phyloP scores from a whole-genome alignment of 208 protist genomes.

The Zelonia costaricensis region DNA sequence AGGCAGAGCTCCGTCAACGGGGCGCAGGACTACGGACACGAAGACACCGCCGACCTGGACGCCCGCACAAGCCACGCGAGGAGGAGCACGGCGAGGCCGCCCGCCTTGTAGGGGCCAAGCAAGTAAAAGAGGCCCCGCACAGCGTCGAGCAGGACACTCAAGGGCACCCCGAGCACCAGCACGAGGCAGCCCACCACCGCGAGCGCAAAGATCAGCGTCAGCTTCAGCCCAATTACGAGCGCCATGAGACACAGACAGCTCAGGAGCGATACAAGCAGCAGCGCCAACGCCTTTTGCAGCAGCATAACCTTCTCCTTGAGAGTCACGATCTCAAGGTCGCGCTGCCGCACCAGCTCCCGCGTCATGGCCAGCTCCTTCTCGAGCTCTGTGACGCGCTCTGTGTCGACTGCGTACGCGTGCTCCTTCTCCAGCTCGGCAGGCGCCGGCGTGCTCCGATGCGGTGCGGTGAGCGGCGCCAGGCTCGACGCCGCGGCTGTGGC shows the following conservation, averaged over 20 bases:
- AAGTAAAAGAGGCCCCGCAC: constrained; percentile 53
- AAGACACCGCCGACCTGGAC: constrained; percentile 9
- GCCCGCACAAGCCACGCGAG: constrained; percentile 34
- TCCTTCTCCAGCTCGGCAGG: constrained; percentile 16
- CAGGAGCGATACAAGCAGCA: constrained; percentile 49
- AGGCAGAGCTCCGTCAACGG: too few relatives aligned
- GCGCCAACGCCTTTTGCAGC: constrained; percentile 61
- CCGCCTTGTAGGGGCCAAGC: constrained; percentile 51
- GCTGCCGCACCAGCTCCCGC: constrained; percentile 24
- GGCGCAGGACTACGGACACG: constrained; percentile 29
- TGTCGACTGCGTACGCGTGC: constrained; percentile 10
- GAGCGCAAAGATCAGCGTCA: constrained; percentile 42
- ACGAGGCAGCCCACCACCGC: constrained; percentile 27
- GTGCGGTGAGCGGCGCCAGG: background rate
- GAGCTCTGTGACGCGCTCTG: constrained; percentile 10
- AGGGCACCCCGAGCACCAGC: constrained; percentile 47
- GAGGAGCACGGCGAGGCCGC: constrained; percentile 32
- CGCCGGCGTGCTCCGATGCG: background rate
- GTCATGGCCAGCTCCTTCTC: constrained; percentile 28
- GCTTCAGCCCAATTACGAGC: constrained; percentile 60
- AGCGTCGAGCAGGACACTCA: constrained; percentile 49
- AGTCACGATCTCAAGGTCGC: constrained; percentile 40
- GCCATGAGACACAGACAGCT: constrained; percentile 48
- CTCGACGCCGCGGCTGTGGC: background rate
- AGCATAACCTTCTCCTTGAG: constrained; percentile 66